phyloP scores from a whole-genome alignment of 805 yeast species.

The Torulaspora delbrueckii region DNA sequence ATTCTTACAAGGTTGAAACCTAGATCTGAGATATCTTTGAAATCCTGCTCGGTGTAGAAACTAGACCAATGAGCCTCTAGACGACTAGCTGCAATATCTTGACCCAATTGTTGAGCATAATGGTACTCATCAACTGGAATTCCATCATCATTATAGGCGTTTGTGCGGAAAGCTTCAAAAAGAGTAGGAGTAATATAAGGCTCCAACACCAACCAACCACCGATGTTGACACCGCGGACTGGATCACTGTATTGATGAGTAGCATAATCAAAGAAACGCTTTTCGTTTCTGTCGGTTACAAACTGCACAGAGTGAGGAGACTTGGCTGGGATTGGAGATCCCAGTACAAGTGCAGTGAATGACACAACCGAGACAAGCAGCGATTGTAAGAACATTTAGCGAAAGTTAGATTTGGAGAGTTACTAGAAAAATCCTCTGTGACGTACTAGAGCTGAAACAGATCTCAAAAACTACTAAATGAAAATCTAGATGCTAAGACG shows the following conservation, averaged over 20 bases:
- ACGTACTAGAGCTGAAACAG: neutral
- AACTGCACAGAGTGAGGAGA: constrained; percentile 16
- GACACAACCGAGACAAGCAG: constrained; percentile 1
- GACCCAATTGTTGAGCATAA: constrained; percentile 56
- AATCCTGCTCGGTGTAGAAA: constrained; percentile 72
- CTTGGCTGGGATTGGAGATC: constrained; percentile 18
- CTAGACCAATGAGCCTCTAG: constrained; percentile 71
- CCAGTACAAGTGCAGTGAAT: constrained; percentile 8
- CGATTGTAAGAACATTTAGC: constrained; percentile 7
- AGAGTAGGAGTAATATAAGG: constrained; percentile 78
- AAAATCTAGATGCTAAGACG: neutral
- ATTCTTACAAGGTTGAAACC: constrained; percentile 85
- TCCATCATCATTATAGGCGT: constrained; percentile 33
- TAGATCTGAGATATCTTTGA: constrained; percentile 48
- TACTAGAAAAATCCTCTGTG: neutral
- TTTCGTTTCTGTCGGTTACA: constrained; percentile 15
- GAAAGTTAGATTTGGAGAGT: neutral
- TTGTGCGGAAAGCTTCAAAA: constrained; percentile 48
- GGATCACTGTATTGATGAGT: constrained; percentile 10
- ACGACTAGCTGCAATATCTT: constrained; percentile 46
- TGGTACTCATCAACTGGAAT: constrained; percentile 84
- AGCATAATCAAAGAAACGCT: constrained; percentile 19
- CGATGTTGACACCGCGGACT: constrained; percentile 66
- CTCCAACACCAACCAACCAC: constrained; percentile 87
- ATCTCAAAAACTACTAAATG: neutral